Evolutionary conservation across 2,329 filamentous ascomycete species (phyloP).

Genomic region (Herpotrichia juniperi): DNA sequence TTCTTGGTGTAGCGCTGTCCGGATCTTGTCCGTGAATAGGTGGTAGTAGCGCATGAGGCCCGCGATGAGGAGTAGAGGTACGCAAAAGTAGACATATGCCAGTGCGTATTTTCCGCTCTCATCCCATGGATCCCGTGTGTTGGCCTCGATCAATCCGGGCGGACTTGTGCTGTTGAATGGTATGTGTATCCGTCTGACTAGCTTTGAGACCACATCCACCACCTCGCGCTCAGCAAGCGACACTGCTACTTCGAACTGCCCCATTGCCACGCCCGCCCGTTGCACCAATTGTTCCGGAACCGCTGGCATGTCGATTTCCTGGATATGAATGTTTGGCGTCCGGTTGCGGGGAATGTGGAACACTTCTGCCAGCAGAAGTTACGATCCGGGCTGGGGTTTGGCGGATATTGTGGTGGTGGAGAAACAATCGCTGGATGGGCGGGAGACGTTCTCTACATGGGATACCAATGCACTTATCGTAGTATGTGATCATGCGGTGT

Average conservation of each 20-base stretch:
- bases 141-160: constrained; percentile 61
- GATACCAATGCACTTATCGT: constrained; percentile 26
- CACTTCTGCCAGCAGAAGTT: constrained; percentile 44
- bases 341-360: constrained; percentile 20
- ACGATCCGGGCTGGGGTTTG: constrained; percentile 25
- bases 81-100: constrained; percentile 86
- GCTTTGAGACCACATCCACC: constrained; percentile 30
- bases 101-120: constrained; percentile 84
- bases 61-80: constrained; percentile 72
- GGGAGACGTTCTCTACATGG: constrained; percentile 40
- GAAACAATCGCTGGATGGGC: constrained; percentile 8
- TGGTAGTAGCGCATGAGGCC: constrained; percentile 79
- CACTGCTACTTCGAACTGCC: constrained; percentile 32
- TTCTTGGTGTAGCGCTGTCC: constrained; percentile 87
- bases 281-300: constrained; percentile 36
- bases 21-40: constrained; percentile 91
- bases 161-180: constrained; percentile 62
- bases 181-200: constrained; percentile 59
- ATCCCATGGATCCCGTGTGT: constrained; percentile 74
- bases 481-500: constrained; percentile 40
- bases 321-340: constrained; percentile 13
- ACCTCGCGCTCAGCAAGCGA: constrained; percentile 37
- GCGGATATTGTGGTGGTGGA: constrained; percentile 18
- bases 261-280: constrained; percentile 35
- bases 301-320: constrained; percentile 38